Base-by-base conservation (phyloP, 2,329 filamentous ascomycete species). In the Zelopaecilomyces penicillatus region DNA sequence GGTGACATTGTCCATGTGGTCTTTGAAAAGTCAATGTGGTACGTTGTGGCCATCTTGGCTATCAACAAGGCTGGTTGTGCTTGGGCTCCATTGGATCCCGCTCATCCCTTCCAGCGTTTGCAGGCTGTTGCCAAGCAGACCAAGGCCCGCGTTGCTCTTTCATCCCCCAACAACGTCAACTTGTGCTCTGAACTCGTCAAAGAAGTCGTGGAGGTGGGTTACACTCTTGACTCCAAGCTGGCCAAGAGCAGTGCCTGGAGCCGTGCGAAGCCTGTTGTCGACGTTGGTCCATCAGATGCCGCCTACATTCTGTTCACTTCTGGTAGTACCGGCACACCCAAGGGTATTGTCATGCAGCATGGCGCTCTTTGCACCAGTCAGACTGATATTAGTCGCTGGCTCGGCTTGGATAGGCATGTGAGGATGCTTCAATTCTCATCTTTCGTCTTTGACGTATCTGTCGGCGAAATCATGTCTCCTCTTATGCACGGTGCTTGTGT, bases 281-380 rank as follows among this genome's bases (percentile, higher is more conserved):
- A 57, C 27, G 52, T 54, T 11, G 31, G 34, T 5, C 41, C 50
- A 4, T 30, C 5, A 5, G 32, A 55, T 9, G 38, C 45, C 4
- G 52, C 50, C 1, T 59, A 57, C 31, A 35, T 58, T 1, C 34
- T 59, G 4, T 58, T 59, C 31, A 59, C 56, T 0, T 56, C 54
- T 4, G 57, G 56, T 4, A 50, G 46, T 9, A 59, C 57, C 2
- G 55, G 54, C 4, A 45, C 36, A 7, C 53, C 55, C 2, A 57
- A 57, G 36, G 53, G 52, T 5, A 43, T 55, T 3, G 41, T 53
- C 6, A 43, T 54, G 10, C 46, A 49, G 27, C 54, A 57, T 30
- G 42, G 37, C 4, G 41, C 43, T 9, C 10, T 42, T 29, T n/a
- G 32, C 35, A 42, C 37, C 30, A 47, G 38, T 19, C 30, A 41